phyloP scores from a whole-genome alignment of 2,329 filamentous ascomycete genomes.

The Nothophoma quercina region DNA sequence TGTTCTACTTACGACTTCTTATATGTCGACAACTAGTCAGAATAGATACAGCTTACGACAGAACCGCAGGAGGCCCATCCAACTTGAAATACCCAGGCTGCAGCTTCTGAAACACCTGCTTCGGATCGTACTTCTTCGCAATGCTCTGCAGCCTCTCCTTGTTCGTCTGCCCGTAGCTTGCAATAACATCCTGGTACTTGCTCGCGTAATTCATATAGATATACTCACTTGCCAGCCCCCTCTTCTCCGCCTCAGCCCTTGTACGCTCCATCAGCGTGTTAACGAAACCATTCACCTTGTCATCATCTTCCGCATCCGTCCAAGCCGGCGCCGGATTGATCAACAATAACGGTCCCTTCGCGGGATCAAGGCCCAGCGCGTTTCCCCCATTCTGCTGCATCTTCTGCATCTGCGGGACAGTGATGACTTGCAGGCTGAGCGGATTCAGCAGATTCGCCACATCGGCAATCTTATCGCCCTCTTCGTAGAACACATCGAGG shows the following conservation, averaged over 20 bases:
- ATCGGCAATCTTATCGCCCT: background rate
- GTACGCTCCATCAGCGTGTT: slow-evolving; percentile 15
- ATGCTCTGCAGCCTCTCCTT: slow-evolving; percentile 44
- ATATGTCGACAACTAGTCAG: too few relatives aligned
- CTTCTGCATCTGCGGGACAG: slow-evolving; percentile 32
- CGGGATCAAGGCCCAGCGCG: slow-evolving; percentile 26
- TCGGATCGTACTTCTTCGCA: slow-evolving; percentile 52
- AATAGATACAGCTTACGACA: too few relatives aligned
- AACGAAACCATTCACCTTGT: slow-evolving; percentile 14
- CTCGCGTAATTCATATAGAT: slow-evolving; percentile 60
- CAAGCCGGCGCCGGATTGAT: slow-evolving; percentile 29
- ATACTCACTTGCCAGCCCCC: slow-evolving; percentile 33
- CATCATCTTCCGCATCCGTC: slow-evolving; percentile 26
- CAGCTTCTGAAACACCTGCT: slow-evolving; percentile 51
- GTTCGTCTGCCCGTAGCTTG: slow-evolving; percentile 52
- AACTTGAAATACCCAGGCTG: slow-evolving; percentile 57
- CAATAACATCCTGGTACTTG: slow-evolving; percentile 53
- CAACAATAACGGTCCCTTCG: slow-evolving; percentile 27
- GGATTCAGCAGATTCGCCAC: background rate
- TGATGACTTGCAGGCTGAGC: slow-evolving; percentile 14
- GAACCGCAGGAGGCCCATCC: too few relatives aligned
- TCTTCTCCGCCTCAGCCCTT: slow-evolving; percentile 11
- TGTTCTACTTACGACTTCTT: too few relatives aligned
- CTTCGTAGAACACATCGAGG: slow-evolving; percentile 22
- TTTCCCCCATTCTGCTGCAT: slow-evolving; percentile 27